These are phyloP conservation scores for Huntiella bhutanensis DNA, from an alignment of 2,329 filamentous ascomycete species.

Conservation along the genomic window DNA sequence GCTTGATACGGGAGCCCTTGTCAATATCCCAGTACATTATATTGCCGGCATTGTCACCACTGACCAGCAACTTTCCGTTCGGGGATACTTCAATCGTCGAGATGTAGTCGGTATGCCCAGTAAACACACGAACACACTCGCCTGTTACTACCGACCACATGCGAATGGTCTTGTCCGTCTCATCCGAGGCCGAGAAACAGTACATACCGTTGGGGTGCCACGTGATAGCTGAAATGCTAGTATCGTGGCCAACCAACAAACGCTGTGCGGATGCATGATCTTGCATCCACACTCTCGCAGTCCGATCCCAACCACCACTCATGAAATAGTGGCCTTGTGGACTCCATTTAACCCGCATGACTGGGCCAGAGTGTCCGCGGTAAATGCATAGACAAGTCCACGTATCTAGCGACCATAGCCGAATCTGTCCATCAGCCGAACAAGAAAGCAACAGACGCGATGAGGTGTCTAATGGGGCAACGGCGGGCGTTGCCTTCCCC, in stretches of 20 bases:
- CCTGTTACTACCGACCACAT: constrained; percentile 95
- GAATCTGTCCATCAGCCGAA: constrained; percentile 71
- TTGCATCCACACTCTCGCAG: constrained; percentile 76
- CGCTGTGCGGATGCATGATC: constrained; percentile 80
- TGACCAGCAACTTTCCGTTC: constrained; percentile 78
- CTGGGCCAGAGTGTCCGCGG: constrained; percentile 76
- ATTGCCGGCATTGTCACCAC: constrained; percentile 69
- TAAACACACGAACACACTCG: constrained; percentile 75
- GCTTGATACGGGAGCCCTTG: constrained; percentile 73
- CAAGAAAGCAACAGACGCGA: constrained; percentile 70
- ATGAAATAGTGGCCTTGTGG: constrained; percentile 93
- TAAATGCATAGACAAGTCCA: constrained; percentile 90
- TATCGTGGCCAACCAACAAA: constrained; percentile 80
- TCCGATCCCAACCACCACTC: constrained; percentile 74
- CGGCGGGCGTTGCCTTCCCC: constrained; percentile 19
- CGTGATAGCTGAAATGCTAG: constrained; percentile 72
- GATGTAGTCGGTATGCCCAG: constrained; percentile 75
- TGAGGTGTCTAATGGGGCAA: constrained; percentile 27
- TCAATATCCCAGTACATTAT: constrained; percentile 90
- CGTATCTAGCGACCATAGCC: constrained; percentile 80
- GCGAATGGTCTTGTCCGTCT: constrained; percentile 69
- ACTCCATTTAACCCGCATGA: constrained; percentile 77
- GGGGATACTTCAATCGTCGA: constrained; percentile 71
- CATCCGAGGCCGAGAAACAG: constrained; percentile 78
- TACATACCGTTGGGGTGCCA: constrained; percentile 94